phyloP scores from a whole-genome alignment of 1,139 yeast species.

The Blastobotrys persicus region DNA sequence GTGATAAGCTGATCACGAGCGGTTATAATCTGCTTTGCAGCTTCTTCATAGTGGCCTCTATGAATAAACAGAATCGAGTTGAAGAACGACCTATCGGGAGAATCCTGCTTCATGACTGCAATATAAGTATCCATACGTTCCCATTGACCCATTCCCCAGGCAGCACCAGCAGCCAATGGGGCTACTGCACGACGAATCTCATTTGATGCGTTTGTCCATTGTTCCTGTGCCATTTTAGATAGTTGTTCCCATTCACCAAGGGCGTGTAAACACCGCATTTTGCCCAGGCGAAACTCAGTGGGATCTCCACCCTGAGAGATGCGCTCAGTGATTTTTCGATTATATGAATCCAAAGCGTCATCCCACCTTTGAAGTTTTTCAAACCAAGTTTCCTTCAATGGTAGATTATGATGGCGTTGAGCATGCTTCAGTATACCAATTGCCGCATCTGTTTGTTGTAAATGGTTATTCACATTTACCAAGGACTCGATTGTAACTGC shows the following conservation, averaged over 20 bases:
- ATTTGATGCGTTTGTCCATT: constrained; percentile 72
- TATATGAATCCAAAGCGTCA: constrained; percentile 89
- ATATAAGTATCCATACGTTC: constrained; percentile 92
- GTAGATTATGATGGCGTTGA: constrained; percentile 87
- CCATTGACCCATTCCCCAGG: constrained; percentile 99
- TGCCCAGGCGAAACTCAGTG: constrained; percentile 88
- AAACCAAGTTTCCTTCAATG: constrained; percentile 95
- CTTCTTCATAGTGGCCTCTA: constrained; percentile 80
- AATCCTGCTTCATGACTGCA: constrained; percentile 82
- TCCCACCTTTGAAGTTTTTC: constrained; percentile 98
- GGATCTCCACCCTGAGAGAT: constrained; percentile 49
- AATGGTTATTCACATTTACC: constrained; percentile 87
- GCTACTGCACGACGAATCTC: constrained; percentile 86
- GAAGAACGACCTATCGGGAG: constrained; percentile 93
- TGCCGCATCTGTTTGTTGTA: constrained; percentile 97
- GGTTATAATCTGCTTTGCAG: constrained; percentile 69
- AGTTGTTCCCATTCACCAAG: constrained; percentile 97
- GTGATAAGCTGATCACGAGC: constrained; percentile 91
- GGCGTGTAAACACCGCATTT: constrained; percentile 96
- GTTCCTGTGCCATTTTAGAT: constrained; percentile 78
- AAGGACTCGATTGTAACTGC: constrained; percentile 90
- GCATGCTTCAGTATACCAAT: constrained; percentile 95
- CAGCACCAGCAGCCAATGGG: constrained; percentile 97
- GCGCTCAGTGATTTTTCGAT: constrained; percentile 61
- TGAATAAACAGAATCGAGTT: constrained; percentile 86